Evolutionary conservation across 2,329 filamentous ascomycete genomes (phyloP), one percentile per base, ranked within the genome.

Genomic region (Colletotrichum navitas): DNA sequence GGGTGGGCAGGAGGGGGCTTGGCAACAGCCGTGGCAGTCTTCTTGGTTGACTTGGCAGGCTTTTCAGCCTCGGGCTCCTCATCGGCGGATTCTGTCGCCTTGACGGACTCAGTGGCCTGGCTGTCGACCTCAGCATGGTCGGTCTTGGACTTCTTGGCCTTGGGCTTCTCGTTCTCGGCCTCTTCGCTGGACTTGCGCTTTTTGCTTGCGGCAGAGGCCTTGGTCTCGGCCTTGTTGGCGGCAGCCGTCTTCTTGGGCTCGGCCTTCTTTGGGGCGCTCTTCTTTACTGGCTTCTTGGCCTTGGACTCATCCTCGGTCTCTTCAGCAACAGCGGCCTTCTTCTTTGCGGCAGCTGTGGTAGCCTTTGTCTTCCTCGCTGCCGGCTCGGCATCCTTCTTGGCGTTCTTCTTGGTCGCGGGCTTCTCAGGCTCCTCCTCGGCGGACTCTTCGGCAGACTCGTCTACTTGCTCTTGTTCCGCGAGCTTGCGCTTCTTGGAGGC

Each of bases 261-360:
- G 24, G 45, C n/a, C 60, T 63, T 63, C n/a, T 67, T 63, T 21
- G 72, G 63, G 21, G 26, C 36, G 3, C 29, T 24, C 88, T 74
- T 74, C 61, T 85, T 77, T 87, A 83, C 39, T 88, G 89, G 67
- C 87, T 74, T 74, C 61, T 76, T 76, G 24, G 74, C 41, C 73
- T 74, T 68, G 58, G 72, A 72, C 64, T 78, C 73, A 18, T 73
- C 69, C 29, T 74, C 58, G 21, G 64, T 64, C 63, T 72, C 77
- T 59, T 72, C 77, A 87, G 84, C 39, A 88, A 88, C 68, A 90
- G 83, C 21, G 88, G 88, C 72, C 88, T 73, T 73, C 68, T 45
- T 75, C 65, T 52, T 74, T 14, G 63, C 60, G 32, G 73, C 59
- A 29, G 68, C 67, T 45, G 72, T 69, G 12, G 45, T 26, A 14